phyloP scores from a whole-genome alignment of 192 early-diverging fungal species.

The Coemansia pectinata region DNA sequence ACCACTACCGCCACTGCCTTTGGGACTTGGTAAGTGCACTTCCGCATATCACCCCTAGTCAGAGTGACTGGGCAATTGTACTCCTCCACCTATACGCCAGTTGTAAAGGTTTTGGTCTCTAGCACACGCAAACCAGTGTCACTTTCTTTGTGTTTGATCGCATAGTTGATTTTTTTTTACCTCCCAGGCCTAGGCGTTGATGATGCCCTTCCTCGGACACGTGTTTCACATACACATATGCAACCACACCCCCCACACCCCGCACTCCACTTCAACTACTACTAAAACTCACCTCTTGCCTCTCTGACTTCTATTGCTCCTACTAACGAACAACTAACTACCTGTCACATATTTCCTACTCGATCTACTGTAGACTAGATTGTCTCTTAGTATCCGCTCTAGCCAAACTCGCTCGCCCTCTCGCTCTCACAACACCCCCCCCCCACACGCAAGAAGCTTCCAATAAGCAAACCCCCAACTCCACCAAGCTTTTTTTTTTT shows the following conservation, averaged over 20 bases:
- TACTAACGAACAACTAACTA: neutral
- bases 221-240: slow-evolving; percentile 1
- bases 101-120: neutral
- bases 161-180: neutral
- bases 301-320: neutral
- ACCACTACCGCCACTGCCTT: neutral
- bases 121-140: neutral
- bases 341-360: neutral
- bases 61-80: neutral
- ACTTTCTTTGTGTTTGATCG: neutral
- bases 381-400: neutral
- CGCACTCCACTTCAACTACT: neutral
- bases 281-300: neutral
- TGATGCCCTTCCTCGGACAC: neutral
- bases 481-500: neutral
- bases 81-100: neutral
- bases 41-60: neutral
- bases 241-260: neutral
- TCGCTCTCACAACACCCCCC: neutral
- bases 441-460: neutral
- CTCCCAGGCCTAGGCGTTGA: neutral
- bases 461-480: neutral
- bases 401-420: neutral
- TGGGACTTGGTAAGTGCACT: neutral
- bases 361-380: neutral